A percentile compares a stretch with the other conserved stretches of the same genome.
phyloP scores from a whole-genome alignment of 176 grass and related monocot species.

The Pharus latifolius region DNA sequence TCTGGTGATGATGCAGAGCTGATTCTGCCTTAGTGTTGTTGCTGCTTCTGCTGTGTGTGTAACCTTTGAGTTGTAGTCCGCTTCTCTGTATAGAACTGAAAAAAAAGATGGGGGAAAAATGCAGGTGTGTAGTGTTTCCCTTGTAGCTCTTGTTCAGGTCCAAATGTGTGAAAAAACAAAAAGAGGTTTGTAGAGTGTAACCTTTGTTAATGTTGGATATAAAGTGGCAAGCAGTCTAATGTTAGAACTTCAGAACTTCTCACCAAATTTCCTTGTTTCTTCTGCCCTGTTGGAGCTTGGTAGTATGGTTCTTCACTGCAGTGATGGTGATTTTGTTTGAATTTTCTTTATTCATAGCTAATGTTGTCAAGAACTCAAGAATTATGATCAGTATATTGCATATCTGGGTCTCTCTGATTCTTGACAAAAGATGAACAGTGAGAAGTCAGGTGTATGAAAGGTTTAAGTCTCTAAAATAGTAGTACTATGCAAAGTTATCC shows the following conservation, averaged over 20 bases:
- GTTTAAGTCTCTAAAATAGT: not conserved
- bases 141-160: slow-evolving; percentile 16
- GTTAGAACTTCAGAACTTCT: not conserved
- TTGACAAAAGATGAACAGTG: not conserved
- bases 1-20: slow-evolving; percentile 5
- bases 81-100: slow-evolving; percentile 51
- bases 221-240: slow-evolving; percentile 27
- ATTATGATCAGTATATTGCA: not conserved
- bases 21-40: not conserved
- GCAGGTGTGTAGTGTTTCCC: not conserved
- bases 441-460: too few species aligned
- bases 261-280: not conserved
- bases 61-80: slow-evolving; percentile 12
- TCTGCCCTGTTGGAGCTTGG: not conserved
- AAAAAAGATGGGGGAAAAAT: not conserved
- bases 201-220: slow-evolving; percentile 23
- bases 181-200: not conserved
- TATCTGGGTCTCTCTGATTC: not conserved
- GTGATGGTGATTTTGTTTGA: not conserved
- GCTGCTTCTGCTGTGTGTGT: slow-evolving; percentile 27
- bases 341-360: too few species aligned
- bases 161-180: slow-evolving; percentile 3
- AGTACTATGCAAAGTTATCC: too few species aligned
- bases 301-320: not conserved
- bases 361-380: not conserved